A percentile compares a stretch with the other conserved stretches of the same genome.
phyloP scores from a whole-genome alignment of 164 flowering plant species.

The Cinnamomum chago region DNA sequence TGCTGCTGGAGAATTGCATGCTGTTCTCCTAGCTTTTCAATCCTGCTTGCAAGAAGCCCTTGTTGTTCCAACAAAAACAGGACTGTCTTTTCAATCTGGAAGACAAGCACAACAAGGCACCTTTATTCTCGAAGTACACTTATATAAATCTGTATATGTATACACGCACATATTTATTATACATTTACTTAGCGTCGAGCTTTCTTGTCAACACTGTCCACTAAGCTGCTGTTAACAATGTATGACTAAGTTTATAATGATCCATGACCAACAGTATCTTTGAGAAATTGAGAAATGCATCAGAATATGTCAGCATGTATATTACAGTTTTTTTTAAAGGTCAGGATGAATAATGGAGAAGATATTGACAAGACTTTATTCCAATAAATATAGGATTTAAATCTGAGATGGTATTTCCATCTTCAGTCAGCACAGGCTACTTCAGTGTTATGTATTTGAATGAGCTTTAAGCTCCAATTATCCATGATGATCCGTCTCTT shows the following conservation, averaged over 20 bases:
- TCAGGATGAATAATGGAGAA: background rate
- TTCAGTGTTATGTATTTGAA: too few relatives aligned
- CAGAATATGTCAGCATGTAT: too few relatives aligned
- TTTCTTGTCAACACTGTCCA: background rate
- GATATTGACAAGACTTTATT: background rate
- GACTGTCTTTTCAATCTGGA: slow-evolving; percentile 76
- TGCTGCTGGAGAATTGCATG: slow-evolving; percentile 33
- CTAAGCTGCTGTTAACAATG: background rate
- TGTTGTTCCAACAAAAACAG: slow-evolving; percentile 73
- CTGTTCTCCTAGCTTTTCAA: slow-evolving; percentile 42
- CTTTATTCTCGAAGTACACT: slow-evolving; percentile 2
- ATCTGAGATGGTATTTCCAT: background rate
- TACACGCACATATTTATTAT: too few relatives aligned
- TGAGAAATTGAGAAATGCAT: background rate
- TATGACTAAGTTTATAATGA: background rate
- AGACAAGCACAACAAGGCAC: slow-evolving; percentile 1
- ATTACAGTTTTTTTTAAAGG: too few relatives aligned
- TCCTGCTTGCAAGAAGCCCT: slow-evolving; percentile 64
- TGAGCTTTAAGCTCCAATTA: background rate
- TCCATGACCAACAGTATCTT: background rate
- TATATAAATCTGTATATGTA: background rate
- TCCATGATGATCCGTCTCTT: background rate
- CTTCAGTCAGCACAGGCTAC: background rate
- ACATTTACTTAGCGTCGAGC: background rate
- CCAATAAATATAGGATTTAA: background rate